phyloP scores from a whole-genome alignment of 495 filamentous ascomycete species.

The Parmelia sp. region DNA sequence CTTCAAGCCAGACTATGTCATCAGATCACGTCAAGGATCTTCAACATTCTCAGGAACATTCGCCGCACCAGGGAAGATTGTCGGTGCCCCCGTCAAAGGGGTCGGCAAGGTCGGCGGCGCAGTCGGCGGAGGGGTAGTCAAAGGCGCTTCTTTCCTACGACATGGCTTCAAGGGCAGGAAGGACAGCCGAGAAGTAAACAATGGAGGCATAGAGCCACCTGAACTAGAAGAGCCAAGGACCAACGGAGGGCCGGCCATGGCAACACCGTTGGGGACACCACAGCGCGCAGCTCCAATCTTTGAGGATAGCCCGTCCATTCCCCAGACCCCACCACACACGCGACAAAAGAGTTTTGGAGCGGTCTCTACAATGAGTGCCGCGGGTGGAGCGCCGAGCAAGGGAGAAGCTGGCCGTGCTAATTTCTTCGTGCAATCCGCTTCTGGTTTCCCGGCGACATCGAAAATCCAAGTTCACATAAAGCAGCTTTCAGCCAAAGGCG shows the following conservation, averaged over 20 bases:
- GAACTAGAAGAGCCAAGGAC: slow-evolving; percentile 14
- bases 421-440: slow-evolving; percentile 73
- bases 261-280: slow-evolving; percentile 17
- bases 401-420: slow-evolving; percentile 65
- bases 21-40: slow-evolving; percentile 79
- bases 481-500: slow-evolving; percentile 55
- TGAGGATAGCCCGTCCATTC: slow-evolving; percentile 35
- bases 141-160: slow-evolving; percentile 82
- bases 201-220: slow-evolving; percentile 38
- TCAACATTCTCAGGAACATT: slow-evolving; percentile 93
- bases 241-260: slow-evolving; percentile 26
- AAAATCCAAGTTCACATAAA: slow-evolving; percentile 75
- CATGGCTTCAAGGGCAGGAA: slow-evolving; percentile 63
- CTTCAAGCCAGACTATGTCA: slow-evolving; percentile 93
- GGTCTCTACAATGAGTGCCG: slow-evolving; percentile 51
- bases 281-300: slow-evolving; percentile 19
- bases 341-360: slow-evolving; percentile 63
- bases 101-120: slow-evolving; percentile 63
- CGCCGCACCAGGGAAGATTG: slow-evolving; percentile 80
- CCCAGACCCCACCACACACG: slow-evolving; percentile 33
- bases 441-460: slow-evolving; percentile 68
- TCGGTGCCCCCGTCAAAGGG: slow-evolving; percentile 89
- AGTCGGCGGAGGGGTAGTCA: slow-evolving; percentile 72
- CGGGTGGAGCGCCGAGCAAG: slow-evolving; percentile 41
- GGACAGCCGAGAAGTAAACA: slow-evolving; percentile 51